Evolutionary conservation across 1,284 basidiomycete genomes (phyloP), one percentile per base, ranked within the genome.

Genomic region (Mrakiaceae sp.): DNA sequence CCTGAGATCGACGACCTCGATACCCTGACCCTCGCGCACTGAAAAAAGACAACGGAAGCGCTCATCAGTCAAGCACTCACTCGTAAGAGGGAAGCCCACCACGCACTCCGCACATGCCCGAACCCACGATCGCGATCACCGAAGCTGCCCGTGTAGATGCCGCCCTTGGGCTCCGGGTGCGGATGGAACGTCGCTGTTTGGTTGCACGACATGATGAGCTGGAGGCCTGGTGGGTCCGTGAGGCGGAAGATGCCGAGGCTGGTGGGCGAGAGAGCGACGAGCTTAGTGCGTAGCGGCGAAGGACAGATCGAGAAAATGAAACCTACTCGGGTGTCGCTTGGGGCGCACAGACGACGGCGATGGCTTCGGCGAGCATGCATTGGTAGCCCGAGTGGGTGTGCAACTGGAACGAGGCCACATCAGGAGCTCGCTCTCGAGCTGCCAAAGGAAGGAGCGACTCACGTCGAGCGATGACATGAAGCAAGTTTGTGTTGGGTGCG

Each of bases 361-460:
- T 88, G 0, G 89, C 90, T 73, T 94, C 91, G 0, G 87, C 87
- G 3, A 94, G 80, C 84, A 90, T 90, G 40, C 83, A 75, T 70
- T 94, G 90, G 76, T 91, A 94, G 5, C 82, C 84, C 1, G 87
- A 85, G 72, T 94, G 90, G 2, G 90, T 93, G 71, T 94, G 91
- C 51, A 94, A 76, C 73, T 93, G 90, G 10, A 90, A 84, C 39
- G 88, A 90, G 6, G 87, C 89, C 85, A 93, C 90, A 77, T 49
- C 9, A 49, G 90, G 90, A 74, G 85, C 85, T 87, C 64, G 39
- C 10, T 53, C 50, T 7, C 58, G 5, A 12, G 16, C 55, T 39
- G 39, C 46, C 52, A 47, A 49, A 47, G 56, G 52, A 64, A 52
- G 48, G 55, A n/a, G 16, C 3, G 39, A 61, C 46, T 46, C 40